Percentiles rank a stretch among this genome's conserved stretches.
phyloP scores from a whole-genome alignment of 2,329 filamentous ascomycete species.

The Aspergillus clavatus region DNA sequence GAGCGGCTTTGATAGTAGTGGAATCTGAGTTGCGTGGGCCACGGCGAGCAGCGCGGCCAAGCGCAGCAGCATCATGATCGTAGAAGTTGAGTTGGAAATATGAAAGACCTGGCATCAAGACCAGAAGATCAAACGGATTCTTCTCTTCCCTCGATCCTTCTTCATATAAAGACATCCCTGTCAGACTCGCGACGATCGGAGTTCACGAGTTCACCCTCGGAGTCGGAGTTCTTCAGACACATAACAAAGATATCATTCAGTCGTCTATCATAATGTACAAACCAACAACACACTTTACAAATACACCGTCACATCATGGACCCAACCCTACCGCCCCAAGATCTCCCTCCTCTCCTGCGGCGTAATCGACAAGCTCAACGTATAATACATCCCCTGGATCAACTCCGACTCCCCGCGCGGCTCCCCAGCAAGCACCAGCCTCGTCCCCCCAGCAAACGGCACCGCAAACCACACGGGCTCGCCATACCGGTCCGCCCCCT shows the following conservation, averaged over 20 bases:
- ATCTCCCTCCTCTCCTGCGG: slow-evolving; percentile 15
- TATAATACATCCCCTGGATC: slow-evolving; percentile 19
- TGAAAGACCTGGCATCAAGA: no score
- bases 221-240: no score
- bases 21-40: no score
- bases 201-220: no score
- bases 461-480: slow-evolving; percentile 15
- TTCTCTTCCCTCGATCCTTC: no score
- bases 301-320: background rate
- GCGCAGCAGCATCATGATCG: no score
- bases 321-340: background rate
- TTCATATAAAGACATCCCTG: no score
- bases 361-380: slow-evolving; percentile 22
- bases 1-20: no score
- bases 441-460: slow-evolving; percentile 17
- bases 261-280: background rate
- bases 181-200: no score
- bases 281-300: background rate
- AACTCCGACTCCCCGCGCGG: slow-evolving; percentile 17
- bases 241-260: background rate
- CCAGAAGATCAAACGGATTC: no score
- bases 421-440: slow-evolving; percentile 14
- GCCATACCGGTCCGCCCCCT: slow-evolving; percentile 14
- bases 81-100: no score
- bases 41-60: no score